Conservation (phyloP, 495 filamentous ascomycete species). For the Lasiosphaeria hispida region DNA sequence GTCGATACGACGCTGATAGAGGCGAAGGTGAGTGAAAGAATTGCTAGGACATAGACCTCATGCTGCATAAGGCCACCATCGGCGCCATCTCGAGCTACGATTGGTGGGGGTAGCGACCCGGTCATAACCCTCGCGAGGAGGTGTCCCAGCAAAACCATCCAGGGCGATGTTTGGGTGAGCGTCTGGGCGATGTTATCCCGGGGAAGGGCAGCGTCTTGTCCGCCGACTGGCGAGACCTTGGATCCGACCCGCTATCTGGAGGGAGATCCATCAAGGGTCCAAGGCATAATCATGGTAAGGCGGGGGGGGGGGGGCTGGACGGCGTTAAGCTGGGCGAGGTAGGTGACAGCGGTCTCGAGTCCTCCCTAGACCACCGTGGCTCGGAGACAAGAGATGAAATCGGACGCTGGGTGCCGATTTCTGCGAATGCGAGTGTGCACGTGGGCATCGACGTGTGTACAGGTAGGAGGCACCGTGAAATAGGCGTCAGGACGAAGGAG, state of each 20-base stretch:
- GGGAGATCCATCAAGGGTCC: constrained; percentile 13
- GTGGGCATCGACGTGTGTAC: too few species aligned
- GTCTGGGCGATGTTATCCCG: neutral
- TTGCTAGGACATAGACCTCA: constrained; percentile 16
- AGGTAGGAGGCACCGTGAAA: neutral
- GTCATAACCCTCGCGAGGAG: constrained; percentile 2
- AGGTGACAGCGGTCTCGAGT: neutral
- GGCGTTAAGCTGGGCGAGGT: neutral
- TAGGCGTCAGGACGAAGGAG: neutral
- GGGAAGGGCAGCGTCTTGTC: neutral
- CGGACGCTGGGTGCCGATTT: too few species aligned
- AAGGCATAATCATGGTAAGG: constrained; percentile 14
- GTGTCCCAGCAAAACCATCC: neutral
- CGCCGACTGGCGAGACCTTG: constrained; percentile 14
- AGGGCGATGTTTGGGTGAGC: neutral
- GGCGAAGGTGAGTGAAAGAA: constrained; percentile 35
- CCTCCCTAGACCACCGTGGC: too few species aligned
- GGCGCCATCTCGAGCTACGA: neutral
- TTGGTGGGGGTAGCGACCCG: neutral
- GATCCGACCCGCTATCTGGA: constrained; percentile 20
- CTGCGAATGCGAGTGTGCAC: too few species aligned
- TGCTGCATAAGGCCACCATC: neutral
- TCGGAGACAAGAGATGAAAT: too few species aligned
- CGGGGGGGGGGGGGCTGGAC: neutral
- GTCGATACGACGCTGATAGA: constrained; percentile 53